These are phyloP conservation scores for Paragyromitra xinjiangensis DNA, from an alignment of 495 filamentous ascomycete species.

Conservation along the genomic window DNA sequence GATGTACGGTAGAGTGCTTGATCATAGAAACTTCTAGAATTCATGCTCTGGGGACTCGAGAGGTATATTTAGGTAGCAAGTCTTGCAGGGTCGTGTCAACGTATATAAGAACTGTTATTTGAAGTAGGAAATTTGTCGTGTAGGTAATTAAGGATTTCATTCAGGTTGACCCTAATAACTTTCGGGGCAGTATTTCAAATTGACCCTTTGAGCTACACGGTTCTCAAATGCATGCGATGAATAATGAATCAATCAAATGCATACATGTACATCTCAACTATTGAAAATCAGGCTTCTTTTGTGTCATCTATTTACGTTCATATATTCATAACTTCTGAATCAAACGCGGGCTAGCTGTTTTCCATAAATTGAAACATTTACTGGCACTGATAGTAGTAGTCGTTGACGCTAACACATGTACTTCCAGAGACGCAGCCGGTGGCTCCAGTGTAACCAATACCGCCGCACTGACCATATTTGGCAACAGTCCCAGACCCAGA, in stretches of 20 bases:
- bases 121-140: too few relatives aligned
- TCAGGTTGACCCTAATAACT: too few relatives aligned
- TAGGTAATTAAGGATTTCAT: too few relatives aligned
- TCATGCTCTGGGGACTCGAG: too few relatives aligned
- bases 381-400: conserved; percentile 58
- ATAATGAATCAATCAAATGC: neutral
- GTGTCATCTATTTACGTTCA: neutral
- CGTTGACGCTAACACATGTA: conserved; percentile 50
- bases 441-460: conserved; percentile 46
- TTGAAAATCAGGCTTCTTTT: neutral
- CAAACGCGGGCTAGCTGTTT: neutral
- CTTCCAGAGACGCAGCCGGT: conserved; percentile 52
- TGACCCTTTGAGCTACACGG: too few relatives aligned
- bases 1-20: too few relatives aligned
- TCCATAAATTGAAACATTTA: neutral
- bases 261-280: neutral
- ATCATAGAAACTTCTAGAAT: too few relatives aligned
- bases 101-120: too few relatives aligned
- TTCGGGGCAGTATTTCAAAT: too few relatives aligned
- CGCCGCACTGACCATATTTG: conserved; percentile 26
- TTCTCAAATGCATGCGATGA: neutral
- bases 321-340: neutral
- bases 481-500: conserved; percentile 9
- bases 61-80: too few relatives aligned
- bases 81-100: too few relatives aligned